Evolutionary conservation across 108 stramenopile genomes (phyloP).

Genomic region (Cylindrotheca closterium): DNA sequence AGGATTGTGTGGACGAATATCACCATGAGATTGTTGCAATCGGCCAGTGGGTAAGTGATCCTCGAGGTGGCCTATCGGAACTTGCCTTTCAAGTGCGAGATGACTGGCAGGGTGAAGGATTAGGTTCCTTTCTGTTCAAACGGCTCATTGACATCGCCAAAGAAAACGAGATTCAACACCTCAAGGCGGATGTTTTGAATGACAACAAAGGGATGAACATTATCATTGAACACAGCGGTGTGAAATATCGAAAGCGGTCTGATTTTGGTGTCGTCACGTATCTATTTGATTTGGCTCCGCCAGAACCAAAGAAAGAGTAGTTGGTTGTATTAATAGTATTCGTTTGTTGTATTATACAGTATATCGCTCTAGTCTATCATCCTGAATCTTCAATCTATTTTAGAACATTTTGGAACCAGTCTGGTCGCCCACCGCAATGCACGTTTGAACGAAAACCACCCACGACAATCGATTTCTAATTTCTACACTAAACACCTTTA

Average conservation of each 20-base stretch:
- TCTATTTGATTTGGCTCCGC: slow-evolving; percentile 17
- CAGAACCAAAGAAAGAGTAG: not conserved
- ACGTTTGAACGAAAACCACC: too few species aligned
- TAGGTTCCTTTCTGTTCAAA: slow-evolving; percentile 31
- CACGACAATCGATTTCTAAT: too few species aligned
- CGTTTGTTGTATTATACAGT: too few species aligned
- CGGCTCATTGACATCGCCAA: slow-evolving; percentile 19
- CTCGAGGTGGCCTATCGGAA: slow-evolving; percentile 20
- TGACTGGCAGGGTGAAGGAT: slow-evolving; percentile 44
- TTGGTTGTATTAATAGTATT: too few species aligned
- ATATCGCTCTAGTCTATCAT: too few species aligned
- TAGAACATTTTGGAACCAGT: too few species aligned
- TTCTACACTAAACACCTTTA: too few species aligned
- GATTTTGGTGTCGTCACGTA: slow-evolving; percentile 38
- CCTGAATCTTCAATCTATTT: too few species aligned
- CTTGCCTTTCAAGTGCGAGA: slow-evolving; percentile 42
- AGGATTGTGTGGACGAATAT: slow-evolving; percentile 12
- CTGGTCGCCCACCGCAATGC: too few species aligned
- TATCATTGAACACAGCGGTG: slow-evolving; percentile 17
- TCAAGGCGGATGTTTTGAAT: slow-evolving; percentile 35
- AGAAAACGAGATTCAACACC: not conserved
- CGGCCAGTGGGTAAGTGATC: slow-evolving; percentile 38
- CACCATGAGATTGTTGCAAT: slow-evolving; percentile 28
- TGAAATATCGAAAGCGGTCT: slow-evolving; percentile 15
- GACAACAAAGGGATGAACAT: slow-evolving; percentile 31